Evolutionary conservation across 2,329 filamentous ascomycete species (phyloP).

Genomic region (Cercospora sojina): DNA sequence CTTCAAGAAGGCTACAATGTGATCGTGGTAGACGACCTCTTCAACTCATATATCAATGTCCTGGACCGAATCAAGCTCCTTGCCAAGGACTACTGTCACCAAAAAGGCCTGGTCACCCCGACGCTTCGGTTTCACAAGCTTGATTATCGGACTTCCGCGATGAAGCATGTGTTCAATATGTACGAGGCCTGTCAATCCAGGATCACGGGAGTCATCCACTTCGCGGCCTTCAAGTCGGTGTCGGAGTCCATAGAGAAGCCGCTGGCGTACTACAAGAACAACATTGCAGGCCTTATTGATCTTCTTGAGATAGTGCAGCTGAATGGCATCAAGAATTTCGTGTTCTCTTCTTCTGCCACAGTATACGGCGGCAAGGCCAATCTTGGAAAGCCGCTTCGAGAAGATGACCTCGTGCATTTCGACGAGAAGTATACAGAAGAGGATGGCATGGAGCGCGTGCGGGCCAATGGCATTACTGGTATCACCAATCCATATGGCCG

Average conservation of each 20-base stretch:
- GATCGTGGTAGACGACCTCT: constrained; percentile 47
- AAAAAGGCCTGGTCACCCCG: constrained; percentile 44
- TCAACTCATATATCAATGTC: constrained; percentile 46
- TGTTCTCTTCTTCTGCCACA: constrained; percentile 67
- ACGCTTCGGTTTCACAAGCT: constrained; percentile 49
- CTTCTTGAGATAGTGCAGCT: constrained; percentile 58
- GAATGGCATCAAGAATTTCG: constrained; percentile 63
- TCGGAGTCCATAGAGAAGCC: constrained; percentile 62
- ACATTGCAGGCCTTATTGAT: constrained; percentile 62
- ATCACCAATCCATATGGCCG: constrained; percentile 66
- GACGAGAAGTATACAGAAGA: constrained; percentile 46
- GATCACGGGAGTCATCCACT: constrained; percentile 66
- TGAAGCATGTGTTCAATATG: constrained; percentile 46
- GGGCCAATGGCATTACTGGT: constrained; percentile 53
- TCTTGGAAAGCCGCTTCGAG: constrained; percentile 28
- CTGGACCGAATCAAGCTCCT: constrained; percentile 41
- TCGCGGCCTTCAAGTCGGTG: constrained; percentile 67
- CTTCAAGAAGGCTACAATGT: constrained; percentile 57
- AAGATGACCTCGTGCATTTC: constrained; percentile 31
- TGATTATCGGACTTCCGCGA: constrained; percentile 48
- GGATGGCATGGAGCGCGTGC: constrained; percentile 43
- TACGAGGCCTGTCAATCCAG: constrained; percentile 48
- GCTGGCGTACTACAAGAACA: constrained; percentile 66
- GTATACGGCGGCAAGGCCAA: constrained; percentile 56
- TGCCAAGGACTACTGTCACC: constrained; percentile 41